Base-by-base conservation (phyloP, 495 filamentous ascomycete species). In the Pyrenula aspistea region DNA sequence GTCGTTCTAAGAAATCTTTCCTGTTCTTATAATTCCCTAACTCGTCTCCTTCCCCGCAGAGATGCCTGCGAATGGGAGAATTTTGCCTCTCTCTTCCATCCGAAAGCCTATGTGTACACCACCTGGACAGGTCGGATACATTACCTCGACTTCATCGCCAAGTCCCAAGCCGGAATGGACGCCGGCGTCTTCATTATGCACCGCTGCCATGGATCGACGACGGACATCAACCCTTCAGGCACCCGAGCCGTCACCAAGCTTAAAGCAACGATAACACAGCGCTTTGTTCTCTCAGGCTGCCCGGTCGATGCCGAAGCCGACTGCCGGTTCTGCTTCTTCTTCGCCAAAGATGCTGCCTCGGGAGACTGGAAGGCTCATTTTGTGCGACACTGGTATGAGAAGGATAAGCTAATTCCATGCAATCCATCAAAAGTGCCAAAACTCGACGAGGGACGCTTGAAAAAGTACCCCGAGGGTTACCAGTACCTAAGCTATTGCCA, bases 201-300 rank as follows among this genome's bases (percentile, higher is more conserved):
- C 62, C 79, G 82, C 55, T 74, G 77, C 65, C 82, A 83, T 64
- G 81, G 82, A 23, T 75, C 73, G 0, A 71, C 78, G 8, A 81
- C 72, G 2, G 83, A 86, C 58, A 76, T 85, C 53, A 73, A 66
- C 25, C 58, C 66, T 15, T 59, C 61, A 31, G 70, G 57, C 19
- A 60, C 47, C 23, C 78, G 82, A n/a, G 83, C 82, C n/a, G 75
- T 86, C 4, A 81, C 80, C 58, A 86, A 85, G 68, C 81, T 86
- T 79, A 86, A 86, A 65, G 83, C 83, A 1, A 84, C 81, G 49
- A 86, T 85, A 65, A 85, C 83, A 1, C 83, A 86, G 65, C 76
- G 83, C 25, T 85, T 86, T 67, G 62, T 51, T 2, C 70, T 78
- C 31, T 66, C 68, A n/a, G 64, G 61, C 0, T 64, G 69, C 51